These are phyloP conservation scores for Aspergillus puulaauensis DNA, from an alignment of 2,329 filamentous ascomycete species.

Conservation along the genomic window DNA sequence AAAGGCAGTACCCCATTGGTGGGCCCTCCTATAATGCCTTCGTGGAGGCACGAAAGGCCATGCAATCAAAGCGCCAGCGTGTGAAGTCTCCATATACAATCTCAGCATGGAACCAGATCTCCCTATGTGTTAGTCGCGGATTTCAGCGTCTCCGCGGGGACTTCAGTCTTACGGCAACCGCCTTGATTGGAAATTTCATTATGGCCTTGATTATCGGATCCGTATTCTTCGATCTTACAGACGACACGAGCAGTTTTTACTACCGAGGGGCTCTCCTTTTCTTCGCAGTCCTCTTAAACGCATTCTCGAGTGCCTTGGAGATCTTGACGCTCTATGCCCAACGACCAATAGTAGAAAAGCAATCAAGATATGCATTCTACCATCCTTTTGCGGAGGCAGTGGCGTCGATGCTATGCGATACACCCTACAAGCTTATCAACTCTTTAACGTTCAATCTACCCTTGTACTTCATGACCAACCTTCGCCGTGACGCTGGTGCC, in stretches of 20 bases:
- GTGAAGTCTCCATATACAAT: constrained; percentile 78
- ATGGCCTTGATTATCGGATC: constrained; percentile 77
- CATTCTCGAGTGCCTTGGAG: constrained; percentile 77
- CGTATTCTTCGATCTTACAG: constrained; percentile 74
- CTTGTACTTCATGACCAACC: constrained; percentile 84
- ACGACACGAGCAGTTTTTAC: constrained; percentile 71
- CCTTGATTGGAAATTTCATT: constrained; percentile 66
- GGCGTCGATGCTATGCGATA: constrained; percentile 79
- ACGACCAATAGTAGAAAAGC: constrained; percentile 89
- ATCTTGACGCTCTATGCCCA: constrained; percentile 85
- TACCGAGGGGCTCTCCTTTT: constrained; percentile 77
- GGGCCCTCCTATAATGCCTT: constrained; percentile 42
- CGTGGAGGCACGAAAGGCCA: constrained; percentile 41
- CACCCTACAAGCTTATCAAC: constrained; percentile 80
- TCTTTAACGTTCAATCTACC: constrained; percentile 73
- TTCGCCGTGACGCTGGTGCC: constrained; percentile 68
- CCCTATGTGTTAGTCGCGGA: constrained; percentile 77
- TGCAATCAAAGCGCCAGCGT: constrained; percentile 52
- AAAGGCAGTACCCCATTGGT: constrained; percentile 43
- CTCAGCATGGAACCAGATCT: constrained; percentile 71
- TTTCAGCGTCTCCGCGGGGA: constrained; percentile 76
- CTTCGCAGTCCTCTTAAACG: constrained; percentile 84
- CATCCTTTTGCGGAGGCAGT: constrained; percentile 85
- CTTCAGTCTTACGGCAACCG: constrained; percentile 68
- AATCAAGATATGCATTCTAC: constrained; percentile 83